A percentile compares a stretch with the other conserved stretches of the same genome.
Evolutionary conservation across 176 grass and related monocot genomes (phyloP).

Genomic region (Eleusine coracana): DNA sequence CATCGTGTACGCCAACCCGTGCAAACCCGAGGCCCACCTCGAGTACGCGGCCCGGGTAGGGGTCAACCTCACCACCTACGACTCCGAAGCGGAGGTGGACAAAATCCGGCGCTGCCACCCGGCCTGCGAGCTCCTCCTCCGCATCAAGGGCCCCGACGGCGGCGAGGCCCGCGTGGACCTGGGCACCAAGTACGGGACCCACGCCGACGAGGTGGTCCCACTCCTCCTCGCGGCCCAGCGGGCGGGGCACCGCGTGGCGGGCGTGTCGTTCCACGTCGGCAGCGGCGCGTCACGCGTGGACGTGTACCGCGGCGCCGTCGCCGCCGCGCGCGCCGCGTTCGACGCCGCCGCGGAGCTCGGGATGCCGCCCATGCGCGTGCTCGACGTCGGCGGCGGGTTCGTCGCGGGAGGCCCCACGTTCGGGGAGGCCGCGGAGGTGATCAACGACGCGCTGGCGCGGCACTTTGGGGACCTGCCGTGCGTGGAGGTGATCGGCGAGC

Average conservation of each 20-base stretch:
- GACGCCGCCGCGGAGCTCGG: conserved; percentile 12
- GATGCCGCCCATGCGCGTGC: conserved; percentile 47
- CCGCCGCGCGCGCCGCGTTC: conserved; percentile 34
- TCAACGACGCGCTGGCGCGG: conserved; percentile 21
- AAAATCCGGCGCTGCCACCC: conserved; percentile 47
- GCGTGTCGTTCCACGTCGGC: conserved; percentile 57
- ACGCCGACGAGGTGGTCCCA: conserved; percentile 34
- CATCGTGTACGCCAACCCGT: conserved; percentile 54
- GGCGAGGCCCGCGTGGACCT: conserved; percentile 32
- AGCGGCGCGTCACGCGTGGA: conserved; percentile 23
- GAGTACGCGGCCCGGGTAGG: conserved; percentile 39
- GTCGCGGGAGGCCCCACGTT: conserved; percentile 8
- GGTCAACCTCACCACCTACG: conserved; percentile 50
- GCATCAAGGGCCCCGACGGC: conserved; percentile 46
- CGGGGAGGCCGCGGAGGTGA: conserved; percentile 8
- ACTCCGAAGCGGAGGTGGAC: conserved; percentile 41
- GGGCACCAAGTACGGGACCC: conserved; percentile 43
- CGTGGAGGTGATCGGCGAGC: conserved; percentile 46
- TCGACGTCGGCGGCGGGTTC: conserved; percentile 52
- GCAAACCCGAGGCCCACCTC: conserved; percentile 51
- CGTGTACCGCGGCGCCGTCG: conserved; percentile 36
- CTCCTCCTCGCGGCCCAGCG: conserved; percentile 39
- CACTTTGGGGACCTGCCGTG: conserved; percentile 35
- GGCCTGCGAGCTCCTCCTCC: conserved; percentile 38
- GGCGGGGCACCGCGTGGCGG: conserved; percentile 6